Conservation (phyloP, 2,329 filamentous ascomycete genomes). For the Colletotrichum gloeosporioides region DNA sequence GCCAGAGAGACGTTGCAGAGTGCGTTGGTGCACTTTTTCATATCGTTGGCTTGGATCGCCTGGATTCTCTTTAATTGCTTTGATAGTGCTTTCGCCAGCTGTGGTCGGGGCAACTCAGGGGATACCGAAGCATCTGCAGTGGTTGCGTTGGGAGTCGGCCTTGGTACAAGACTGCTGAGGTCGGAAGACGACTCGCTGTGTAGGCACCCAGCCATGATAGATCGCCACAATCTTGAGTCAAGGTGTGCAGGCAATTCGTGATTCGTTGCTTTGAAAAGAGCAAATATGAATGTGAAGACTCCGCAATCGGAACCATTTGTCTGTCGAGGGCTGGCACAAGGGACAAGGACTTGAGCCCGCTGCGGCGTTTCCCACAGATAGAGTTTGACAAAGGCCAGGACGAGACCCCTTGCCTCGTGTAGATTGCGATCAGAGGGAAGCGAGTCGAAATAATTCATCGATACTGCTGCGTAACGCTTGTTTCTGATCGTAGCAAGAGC, state of each 20-base stretch:
- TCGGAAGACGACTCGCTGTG: neutral
- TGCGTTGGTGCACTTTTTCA: neutral
- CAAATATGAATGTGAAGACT: neutral
- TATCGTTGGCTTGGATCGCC: neutral
- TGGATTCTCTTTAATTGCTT: neutral
- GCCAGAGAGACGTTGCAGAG: neutral
- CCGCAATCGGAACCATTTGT: neutral
- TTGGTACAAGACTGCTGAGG: neutral
- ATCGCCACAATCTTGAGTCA: neutral
- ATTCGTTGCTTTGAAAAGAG: neutral
- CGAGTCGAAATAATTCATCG: neutral
- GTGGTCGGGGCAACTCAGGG: neutral
- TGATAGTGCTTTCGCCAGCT: neutral
- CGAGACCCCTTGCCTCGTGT: neutral
- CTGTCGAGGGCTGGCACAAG: neutral
- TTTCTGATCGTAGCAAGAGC: neutral
- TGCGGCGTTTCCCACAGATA: neutral
- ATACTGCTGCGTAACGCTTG: neutral
- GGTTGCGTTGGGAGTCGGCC: neutral
- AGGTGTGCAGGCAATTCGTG: neutral
- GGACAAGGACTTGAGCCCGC: neutral
- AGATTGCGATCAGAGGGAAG: neutral
- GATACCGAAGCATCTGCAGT: neutral
- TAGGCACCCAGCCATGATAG: neutral
- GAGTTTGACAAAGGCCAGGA: neutral